Percentiles rank a stretch among this genome's conserved stretches.
phyloP scores from a whole-genome alignment of 1,139 yeast genomes.

The Yamadazyma siamensis region DNA sequence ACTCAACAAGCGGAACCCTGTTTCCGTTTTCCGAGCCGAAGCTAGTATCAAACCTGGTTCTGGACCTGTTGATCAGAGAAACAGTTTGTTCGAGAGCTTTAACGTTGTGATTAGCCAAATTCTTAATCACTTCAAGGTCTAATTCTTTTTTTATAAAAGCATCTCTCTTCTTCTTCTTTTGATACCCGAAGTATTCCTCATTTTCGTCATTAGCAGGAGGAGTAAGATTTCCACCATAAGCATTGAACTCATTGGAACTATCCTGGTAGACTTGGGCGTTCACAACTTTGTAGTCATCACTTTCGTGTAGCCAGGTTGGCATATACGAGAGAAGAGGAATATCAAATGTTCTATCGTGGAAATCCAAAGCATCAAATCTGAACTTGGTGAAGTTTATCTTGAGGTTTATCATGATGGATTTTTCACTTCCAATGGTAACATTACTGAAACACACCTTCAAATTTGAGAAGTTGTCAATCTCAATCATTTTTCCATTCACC shows the following conservation, averaged over 20 bases:
- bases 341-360: constrained; percentile 11
- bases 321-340: constrained; percentile 15
- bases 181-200: constrained; percentile 2
- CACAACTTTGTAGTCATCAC: constrained; percentile 16
- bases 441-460: constrained; percentile 12
- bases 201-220: constrained; percentile 13
- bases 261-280: constrained; percentile 12
- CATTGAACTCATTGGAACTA: constrained; percentile 4
- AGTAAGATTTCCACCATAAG: constrained; percentile 13
- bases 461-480: constrained; percentile 14
- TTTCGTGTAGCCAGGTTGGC: constrained; percentile 15
- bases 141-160: constrained; percentile 10
- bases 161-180: constrained; percentile 3
- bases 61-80: constrained; percentile 2
- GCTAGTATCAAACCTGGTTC: no score
- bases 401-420: constrained; percentile 12
- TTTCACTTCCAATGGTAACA: constrained; percentile 11
- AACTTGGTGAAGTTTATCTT: constrained; percentile 12
- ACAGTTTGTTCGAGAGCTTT: no score
- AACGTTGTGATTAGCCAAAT: no score
- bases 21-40: no score
- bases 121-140: constrained; percentile 13
- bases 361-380: constrained; percentile 11
- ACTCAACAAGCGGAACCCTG: no score
- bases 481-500: constrained; percentile 19